phyloP scores from a whole-genome alignment of 495 filamentous ascomycete genomes.

The Aspergillus kassunensis region DNA sequence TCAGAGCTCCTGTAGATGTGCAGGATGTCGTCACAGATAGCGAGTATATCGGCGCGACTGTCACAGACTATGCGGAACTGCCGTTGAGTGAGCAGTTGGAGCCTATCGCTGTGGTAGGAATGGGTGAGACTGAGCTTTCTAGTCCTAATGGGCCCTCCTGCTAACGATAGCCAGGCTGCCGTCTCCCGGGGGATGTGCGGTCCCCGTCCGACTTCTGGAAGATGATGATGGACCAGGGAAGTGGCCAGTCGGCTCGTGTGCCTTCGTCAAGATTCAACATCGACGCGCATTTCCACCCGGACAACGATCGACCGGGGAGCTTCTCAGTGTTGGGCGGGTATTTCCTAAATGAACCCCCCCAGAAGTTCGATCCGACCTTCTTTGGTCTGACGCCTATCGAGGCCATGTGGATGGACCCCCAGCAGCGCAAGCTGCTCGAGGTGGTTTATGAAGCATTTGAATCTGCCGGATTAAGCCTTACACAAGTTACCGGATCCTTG shows the following conservation, averaged over 20 bases:
- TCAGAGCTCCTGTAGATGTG: no score
- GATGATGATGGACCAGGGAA: background rate
- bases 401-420: conserved; percentile 33
- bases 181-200: background rate
- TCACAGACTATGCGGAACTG: background rate
- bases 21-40: no score
- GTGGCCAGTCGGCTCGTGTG: background rate
- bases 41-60: no score
- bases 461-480: conserved; percentile 1
- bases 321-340: background rate
- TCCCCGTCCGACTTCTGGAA: background rate
- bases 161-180: background rate
- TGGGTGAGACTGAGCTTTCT: background rate
- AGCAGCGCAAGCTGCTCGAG: conserved; percentile 50
- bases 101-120: background rate
- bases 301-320: background rate
- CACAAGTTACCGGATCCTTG: conserved; percentile 4
- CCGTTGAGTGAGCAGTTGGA: background rate
- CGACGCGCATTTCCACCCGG: background rate
- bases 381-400: conserved; percentile 12
- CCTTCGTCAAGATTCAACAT: background rate
- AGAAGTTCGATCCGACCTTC: conserved; percentile 8
- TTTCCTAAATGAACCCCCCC: background rate
- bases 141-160: background rate
- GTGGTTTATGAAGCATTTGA: conserved; percentile 44